Evolutionary conservation across 768 basidiomycete genomes (phyloP), one percentile per base, ranked within the genome.

Genomic region (Suillus luteus): DNA sequence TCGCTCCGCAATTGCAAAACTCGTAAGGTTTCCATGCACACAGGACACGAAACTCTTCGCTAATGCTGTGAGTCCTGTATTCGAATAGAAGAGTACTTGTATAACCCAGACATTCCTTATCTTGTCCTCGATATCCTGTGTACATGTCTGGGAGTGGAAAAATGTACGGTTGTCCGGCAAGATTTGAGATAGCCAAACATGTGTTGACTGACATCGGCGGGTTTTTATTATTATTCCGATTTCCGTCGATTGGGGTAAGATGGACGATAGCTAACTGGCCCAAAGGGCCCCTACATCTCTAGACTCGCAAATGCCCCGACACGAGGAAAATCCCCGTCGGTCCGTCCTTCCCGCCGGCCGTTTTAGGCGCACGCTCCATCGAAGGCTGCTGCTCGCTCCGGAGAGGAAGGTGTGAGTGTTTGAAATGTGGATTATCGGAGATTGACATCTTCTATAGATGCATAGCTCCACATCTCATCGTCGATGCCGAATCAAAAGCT

Each of bases 11-110:
- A 33, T 17, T n/a, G 5, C 33, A 35, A 12, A 55, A 31, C 11
- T 8, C 33, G n/a, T 31, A 54, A 54, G 52, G 52, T 54, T 54
- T 54, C 52, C 33, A 54, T 54, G 52, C 33, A 11, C 35, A 54
- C 19, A 54, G 27, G 52, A 54, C 2, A 33, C 55, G 11, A 27
- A 2, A 9, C 3, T 7, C 40, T 9, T 41, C 9, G 27, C 10
- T 6, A 41, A 58, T 11, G 38, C 40, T 17, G 27, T 31, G 27
- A 12, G 24, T 27, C 27, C 6, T 41, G 11, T 41, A 19, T 58
- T 17, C 19, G 27, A 31, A 12, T 12, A 27, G 40, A 58, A 58
- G 2, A 54, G 10, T 12, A 24, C 38, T 27, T 5, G 27, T 12
- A 5, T 31, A 1, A 19, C 5, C 27, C 38, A 19, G 24, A 38